These are phyloP conservation scores for Talaromyces thailandensis DNA, from an alignment of 495 filamentous ascomycete genomes.

Conservation along the genomic window DNA sequence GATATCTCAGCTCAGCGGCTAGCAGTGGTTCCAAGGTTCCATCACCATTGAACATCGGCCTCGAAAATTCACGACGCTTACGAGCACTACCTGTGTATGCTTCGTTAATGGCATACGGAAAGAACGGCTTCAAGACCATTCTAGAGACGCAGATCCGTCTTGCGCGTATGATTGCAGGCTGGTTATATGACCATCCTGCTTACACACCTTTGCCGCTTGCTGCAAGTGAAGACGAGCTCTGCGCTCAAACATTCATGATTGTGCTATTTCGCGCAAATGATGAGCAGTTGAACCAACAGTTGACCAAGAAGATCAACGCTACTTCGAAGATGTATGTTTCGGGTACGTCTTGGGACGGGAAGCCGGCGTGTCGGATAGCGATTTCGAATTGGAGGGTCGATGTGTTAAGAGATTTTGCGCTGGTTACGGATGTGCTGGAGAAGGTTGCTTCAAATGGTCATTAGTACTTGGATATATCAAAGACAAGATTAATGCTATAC, in stretches of 20 bases:
- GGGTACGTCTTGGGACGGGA: conserved; percentile 66
- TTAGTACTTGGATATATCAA: neutral
- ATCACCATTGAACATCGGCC: conserved; percentile 77
- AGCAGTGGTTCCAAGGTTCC: conserved; percentile 40
- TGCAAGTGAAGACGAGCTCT: conserved; percentile 20
- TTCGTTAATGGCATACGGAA: conserved; percentile 66
- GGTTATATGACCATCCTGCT: conserved; percentile 43
- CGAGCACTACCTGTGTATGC: conserved; percentile 84
- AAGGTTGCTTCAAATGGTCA: conserved; percentile 11
- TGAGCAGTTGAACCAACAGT: conserved; percentile 49
- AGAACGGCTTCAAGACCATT: conserved; percentile 59
- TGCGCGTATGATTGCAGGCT: conserved; percentile 56
- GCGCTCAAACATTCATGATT: conserved; percentile 57
- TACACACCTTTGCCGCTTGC: conserved; percentile 59
- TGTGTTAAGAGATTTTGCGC: conserved; percentile 24
- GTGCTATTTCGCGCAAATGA: conserved; percentile 76
- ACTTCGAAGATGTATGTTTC: conserved; percentile 73
- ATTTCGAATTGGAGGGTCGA: conserved; percentile 69
- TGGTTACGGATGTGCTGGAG: conserved; percentile 29
- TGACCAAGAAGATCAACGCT: conserved; percentile 65
- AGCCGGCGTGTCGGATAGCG: conserved; percentile 67
- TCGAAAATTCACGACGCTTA: conserved; percentile 90
- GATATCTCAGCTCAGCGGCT: conserved; percentile 54
- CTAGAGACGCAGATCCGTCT: conserved; percentile 62
- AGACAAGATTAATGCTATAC: neutral